Evolutionary conservation across 257 asterid genomes (phyloP).

Genomic region (Solanum bulbocastanum): DNA sequence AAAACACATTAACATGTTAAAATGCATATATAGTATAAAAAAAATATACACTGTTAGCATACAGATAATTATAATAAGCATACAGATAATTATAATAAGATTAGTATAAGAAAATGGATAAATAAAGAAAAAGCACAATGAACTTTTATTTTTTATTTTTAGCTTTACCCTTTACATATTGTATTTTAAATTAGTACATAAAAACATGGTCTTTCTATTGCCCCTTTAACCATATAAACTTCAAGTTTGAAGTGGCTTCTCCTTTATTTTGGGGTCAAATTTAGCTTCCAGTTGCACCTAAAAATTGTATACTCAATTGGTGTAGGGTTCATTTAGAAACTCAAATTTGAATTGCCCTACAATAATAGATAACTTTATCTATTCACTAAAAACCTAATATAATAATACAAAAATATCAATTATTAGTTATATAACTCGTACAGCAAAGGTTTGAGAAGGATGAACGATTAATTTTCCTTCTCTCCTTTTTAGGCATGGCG

Average conservation of each 20-base stretch:
- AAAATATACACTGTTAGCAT: neutral
- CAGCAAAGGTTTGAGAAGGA: neutral
- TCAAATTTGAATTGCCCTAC: neutral
- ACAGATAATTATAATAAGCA: too few relatives aligned
- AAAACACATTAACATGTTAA: neutral
- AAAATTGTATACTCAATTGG: neutral
- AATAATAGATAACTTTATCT: neutral
- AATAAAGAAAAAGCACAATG: neutral
- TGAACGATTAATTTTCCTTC: neutral
- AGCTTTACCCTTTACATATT: neutral
- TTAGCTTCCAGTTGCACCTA: neutral
- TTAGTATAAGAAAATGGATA: neutral
- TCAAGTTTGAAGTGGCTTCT: neutral
- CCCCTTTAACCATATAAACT: neutral
- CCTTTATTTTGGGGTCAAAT: neutral
- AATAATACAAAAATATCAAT: neutral
- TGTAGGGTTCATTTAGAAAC: neutral
- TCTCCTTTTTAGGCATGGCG: rapidly evolving
- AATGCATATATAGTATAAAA: neutral
- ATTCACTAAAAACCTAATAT: neutral
- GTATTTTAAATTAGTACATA: neutral
- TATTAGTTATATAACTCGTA: neutral
- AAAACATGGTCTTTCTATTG: neutral
- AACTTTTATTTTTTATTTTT: neutral
- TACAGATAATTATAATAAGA: neutral